Percentiles rank a stretch among this genome's conserved stretches.
These are phyloP conservation scores for Lippia alba DNA, from an alignment of 305 asterid genomes.

Conservation along the genomic window DNA sequence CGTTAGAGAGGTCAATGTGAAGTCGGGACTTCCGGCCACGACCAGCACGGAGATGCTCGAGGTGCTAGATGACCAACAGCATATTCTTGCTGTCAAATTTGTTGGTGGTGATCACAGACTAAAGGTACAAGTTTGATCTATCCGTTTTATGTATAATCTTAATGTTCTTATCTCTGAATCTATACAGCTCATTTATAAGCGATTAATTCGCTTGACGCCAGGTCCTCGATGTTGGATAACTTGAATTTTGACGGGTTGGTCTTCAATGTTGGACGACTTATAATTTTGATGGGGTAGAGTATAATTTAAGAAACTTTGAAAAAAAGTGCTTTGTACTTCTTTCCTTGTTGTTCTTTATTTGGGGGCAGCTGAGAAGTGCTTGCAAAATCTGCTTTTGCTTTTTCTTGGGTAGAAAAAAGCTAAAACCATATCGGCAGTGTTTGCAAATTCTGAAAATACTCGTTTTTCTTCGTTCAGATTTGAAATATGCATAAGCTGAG, in stretches of 20 bases:
- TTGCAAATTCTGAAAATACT: no score
- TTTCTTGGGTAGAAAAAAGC: no score
- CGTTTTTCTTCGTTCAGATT: no score
- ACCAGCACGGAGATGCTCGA: conserved; percentile 88
- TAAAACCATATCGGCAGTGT: no score
- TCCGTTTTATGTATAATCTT: background rate
- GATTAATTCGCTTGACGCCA: background rate
- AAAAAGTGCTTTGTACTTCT: no score
- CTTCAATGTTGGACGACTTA: background rate
- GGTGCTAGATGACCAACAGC: conserved; percentile 76
- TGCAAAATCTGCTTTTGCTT: no score
- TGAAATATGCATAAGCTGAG: no score
- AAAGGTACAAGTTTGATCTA: conserved; percentile 45
- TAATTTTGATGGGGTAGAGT: no score
- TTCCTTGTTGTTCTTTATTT: no score
- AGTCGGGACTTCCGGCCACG: conserved; percentile 90
- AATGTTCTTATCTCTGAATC: background rate
- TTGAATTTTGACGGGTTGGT: background rate
- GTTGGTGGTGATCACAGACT: conserved; percentile 95
- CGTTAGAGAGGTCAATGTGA: conserved; percentile 84
- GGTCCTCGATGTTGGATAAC: background rate
- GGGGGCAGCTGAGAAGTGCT: no score
- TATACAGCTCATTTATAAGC: background rate
- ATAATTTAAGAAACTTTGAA: no score
- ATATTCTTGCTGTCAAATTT: conserved; percentile 63